These are phyloP conservation scores for Paspalum notatum DNA, from an alignment of 176 grass and related monocot species.

Conservation along the genomic window DNA sequence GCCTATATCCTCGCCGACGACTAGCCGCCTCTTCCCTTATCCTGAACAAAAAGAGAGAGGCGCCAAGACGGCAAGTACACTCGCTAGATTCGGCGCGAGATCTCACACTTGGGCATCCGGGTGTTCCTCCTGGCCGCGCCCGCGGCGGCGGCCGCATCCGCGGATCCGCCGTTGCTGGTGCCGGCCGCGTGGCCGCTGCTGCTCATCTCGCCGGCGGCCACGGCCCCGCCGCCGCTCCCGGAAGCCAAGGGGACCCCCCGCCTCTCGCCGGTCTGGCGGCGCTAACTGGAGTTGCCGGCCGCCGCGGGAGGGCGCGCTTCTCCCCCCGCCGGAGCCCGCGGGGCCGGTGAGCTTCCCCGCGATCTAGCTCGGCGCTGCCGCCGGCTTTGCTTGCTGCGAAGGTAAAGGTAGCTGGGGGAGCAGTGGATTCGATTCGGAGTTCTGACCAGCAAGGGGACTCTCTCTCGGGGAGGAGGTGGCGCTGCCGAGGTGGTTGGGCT, in stretches of 20 bases:
- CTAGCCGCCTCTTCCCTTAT: not conserved
- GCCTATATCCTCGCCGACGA: not conserved
- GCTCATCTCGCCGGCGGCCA: constrained; percentile 35
- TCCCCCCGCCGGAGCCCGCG: not conserved
- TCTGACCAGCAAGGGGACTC: not conserved
- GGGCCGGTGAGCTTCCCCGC: not conserved
- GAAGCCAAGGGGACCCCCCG: not conserved
- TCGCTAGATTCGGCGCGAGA: constrained; percentile 39
- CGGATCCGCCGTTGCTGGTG: constrained; percentile 57
- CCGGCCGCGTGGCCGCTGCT: constrained; percentile 35
- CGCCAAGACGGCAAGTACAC: not conserved
- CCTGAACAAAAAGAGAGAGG: not conserved
- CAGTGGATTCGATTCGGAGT: constrained; percentile 23
- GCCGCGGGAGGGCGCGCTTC: not conserved
- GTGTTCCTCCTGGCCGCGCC: constrained; percentile 61
- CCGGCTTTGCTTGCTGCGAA: constrained; percentile 25
- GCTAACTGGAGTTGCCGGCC: not conserved
- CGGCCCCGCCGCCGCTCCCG: not conserved
- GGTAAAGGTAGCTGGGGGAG: constrained; percentile 14
- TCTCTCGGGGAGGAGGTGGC: not conserved
- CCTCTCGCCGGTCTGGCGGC: not conserved
- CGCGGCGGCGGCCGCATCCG: constrained; percentile 35
- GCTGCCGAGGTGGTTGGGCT: not conserved
- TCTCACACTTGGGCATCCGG: constrained; percentile 74
- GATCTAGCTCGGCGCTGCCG: constrained; percentile 27